Percentiles rank a stretch among this genome's conserved stretches.
Evolutionary conservation across 2,329 filamentous ascomycete species (phyloP).

Genomic region (Paraphaeosphaeria minitans): DNA sequence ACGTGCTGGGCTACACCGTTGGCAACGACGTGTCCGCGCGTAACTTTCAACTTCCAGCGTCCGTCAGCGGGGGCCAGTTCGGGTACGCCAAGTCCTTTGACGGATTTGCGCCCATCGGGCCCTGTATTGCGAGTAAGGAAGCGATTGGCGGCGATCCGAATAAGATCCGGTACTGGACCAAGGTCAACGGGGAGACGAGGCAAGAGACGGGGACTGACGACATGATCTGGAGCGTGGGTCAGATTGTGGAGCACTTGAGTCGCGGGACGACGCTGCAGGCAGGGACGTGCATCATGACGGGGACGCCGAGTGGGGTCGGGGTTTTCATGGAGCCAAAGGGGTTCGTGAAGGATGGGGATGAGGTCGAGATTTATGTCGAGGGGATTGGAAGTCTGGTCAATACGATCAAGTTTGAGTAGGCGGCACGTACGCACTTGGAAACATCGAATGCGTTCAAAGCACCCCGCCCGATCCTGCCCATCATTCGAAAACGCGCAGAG

Average conservation of each 20-base stretch:
- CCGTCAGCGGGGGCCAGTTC: conserved; percentile 44
- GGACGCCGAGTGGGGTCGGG: conserved; percentile 52
- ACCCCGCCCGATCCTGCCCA: too few species aligned
- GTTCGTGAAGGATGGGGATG: conserved; percentile 44
- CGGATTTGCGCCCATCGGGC: conserved; percentile 52
- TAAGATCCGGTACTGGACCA: conserved; percentile 44
- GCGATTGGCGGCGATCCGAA: conserved; percentile 41
- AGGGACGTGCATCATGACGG: conserved; percentile 58
- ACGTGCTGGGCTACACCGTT: conserved; percentile 67
- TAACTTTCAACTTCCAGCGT: conserved; percentile 53
- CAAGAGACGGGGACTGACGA: conserved; percentile 53
- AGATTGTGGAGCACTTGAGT: conserved; percentile 53
- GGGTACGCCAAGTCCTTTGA: conserved; percentile 54
- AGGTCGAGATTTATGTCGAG: conserved; percentile 41
- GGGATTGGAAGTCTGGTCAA: conserved; percentile 45
- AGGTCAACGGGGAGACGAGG: conserved; percentile 52
- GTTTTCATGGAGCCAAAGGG: conserved; percentile 47
- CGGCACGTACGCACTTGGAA: too few species aligned
- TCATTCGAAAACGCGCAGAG: too few species aligned
- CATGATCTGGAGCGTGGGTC: conserved; percentile 53
- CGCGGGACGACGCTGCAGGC: conserved; percentile 54
- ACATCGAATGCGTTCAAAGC: too few species aligned
- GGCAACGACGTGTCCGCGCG: conserved; percentile 68
- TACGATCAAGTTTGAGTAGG: conserved; percentile 40
- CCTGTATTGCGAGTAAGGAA: conserved; percentile 43